phyloP scores from a whole-genome alignment of 495 filamentous ascomycete species.

The Annulohypoxylon moriforme region DNA sequence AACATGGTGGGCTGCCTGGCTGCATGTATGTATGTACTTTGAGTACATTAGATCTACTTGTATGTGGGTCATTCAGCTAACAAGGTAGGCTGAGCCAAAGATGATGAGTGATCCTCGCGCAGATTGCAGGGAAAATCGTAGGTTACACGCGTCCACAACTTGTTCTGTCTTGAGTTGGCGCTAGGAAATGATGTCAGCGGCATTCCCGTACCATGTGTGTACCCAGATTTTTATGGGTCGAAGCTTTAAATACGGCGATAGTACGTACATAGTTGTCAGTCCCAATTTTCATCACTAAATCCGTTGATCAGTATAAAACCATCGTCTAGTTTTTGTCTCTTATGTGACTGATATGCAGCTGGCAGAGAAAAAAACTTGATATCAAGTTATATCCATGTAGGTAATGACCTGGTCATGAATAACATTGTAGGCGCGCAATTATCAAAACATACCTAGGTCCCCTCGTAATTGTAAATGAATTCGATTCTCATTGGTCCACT shows the following conservation, averaged over 20 bases:
- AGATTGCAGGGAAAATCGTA: slow-evolving; percentile 24
- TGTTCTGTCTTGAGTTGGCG: slow-evolving; percentile 23
- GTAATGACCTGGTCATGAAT: neutral
- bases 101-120: slow-evolving; percentile 18
- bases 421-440: neutral
- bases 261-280: slow-evolving; percentile 7
- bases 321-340: slow-evolving; percentile 18
- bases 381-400: slow-evolving; percentile 1
- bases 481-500: slow-evolving; percentile 5
- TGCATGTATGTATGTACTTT: slow-evolving; percentile 17
- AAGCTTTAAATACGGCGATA: neutral
- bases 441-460: neutral
- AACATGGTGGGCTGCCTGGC: slow-evolving; percentile 8
- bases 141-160: slow-evolving; percentile 17
- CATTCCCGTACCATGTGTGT: neutral
- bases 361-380: slow-evolving; percentile 4
- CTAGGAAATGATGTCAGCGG: slow-evolving; percentile 39
- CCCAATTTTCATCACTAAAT: slow-evolving; percentile 36
- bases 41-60: slow-evolving; percentile 32
- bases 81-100: slow-evolving; percentile 22
- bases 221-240: slow-evolving; percentile 17
- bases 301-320: slow-evolving; percentile 40
- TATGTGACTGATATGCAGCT: neutral
- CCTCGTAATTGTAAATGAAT: slow-evolving; percentile 7
- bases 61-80: slow-evolving; percentile 24